Conservation (phyloP, 2,329 filamentous ascomycete genomes). For the Cordyceps fumosorosea region DNA sequence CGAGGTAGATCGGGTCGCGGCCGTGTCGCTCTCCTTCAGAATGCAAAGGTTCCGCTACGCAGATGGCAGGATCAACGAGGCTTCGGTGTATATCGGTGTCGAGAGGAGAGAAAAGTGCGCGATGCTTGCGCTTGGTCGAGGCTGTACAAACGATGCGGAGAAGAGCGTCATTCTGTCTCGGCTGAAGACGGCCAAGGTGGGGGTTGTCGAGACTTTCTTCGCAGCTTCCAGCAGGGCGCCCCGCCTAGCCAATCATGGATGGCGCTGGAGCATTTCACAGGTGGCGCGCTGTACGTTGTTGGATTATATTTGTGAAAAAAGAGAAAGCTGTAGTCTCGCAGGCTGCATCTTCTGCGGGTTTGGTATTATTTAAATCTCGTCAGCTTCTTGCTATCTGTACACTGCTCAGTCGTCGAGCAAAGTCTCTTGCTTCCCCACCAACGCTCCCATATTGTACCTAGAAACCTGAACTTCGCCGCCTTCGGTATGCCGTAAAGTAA, state of each 20-base stretch:
- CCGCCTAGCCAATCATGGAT: neutral
- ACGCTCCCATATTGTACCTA: neutral
- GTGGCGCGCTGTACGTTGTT: no score
- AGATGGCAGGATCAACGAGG: neutral
- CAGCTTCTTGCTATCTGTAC: neutral
- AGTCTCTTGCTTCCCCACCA: neutral
- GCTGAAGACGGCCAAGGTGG: neutral
- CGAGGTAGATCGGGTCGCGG: neutral
- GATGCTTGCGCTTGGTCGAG: neutral
- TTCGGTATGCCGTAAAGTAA: neutral
- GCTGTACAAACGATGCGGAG: slow-evolving; percentile 2
- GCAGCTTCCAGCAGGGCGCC: neutral
- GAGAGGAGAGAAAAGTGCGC: neutral
- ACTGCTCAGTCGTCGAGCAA: neutral
- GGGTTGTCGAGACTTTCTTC: neutral
- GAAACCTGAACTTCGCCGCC: slow-evolving; percentile 1
- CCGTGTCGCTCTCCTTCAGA: neutral
- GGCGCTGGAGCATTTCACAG: neutral
- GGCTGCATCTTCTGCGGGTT: neutral
- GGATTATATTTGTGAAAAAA: neutral
- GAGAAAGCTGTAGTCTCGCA: neutral
- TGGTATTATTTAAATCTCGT: neutral
- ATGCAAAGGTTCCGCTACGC: no score
- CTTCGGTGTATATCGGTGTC: neutral
- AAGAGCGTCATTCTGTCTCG: slow-evolving; percentile 2